Base-by-base conservation (phyloP, 805 yeast genomes). In the Geotrichum ghanense region DNA sequence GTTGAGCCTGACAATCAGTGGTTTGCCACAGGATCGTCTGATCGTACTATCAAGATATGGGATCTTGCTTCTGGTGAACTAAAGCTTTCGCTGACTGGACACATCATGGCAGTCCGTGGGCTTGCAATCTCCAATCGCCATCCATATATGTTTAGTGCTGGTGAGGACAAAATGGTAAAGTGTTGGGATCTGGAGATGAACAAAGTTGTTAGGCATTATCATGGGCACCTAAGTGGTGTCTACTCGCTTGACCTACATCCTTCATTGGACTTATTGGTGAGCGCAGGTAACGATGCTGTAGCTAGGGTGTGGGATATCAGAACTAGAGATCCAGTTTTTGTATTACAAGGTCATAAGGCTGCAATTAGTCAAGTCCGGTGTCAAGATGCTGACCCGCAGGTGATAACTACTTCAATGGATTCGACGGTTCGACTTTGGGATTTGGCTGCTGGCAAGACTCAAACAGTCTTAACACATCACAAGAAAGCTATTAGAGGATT, bases 171-270 rank as follows among this genome's bases (percentile, higher is more conserved):
- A 61, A 73, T 88, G 22, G 86, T 88, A 7, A 78, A 86, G 59
- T 89, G 97, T 63, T 92, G 97, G 97, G 99, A 92, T 67, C 70
- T 92, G 54, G 97, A 90, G 62, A 76, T 79, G 57, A 86, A 89
- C 56, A 77, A 77, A 54, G 78, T 85, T 1, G 75, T 88, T 3
- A 69, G 97, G 47, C 87, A 88, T 56, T 92, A 86, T 63, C 94
- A 89, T 65, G 99, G 98, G 2, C 98, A 92, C 66, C 70, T 86
- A 22, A 85, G 95, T 24, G 94, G 95, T 3, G 85, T 92, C 1
- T 87, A 86, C 57, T 72, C 94, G 0, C 70, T 89, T 40, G 90
- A 80, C 48, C 60, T 88, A 14, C 97, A 90, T 60, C 97, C 97
- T 0, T 85, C 87, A 2, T 64, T 89, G 22, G 95, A 89, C 55